phyloP scores from a whole-genome alignment of 2,329 filamentous ascomycete species.

The Colletotrichum viniferum region DNA sequence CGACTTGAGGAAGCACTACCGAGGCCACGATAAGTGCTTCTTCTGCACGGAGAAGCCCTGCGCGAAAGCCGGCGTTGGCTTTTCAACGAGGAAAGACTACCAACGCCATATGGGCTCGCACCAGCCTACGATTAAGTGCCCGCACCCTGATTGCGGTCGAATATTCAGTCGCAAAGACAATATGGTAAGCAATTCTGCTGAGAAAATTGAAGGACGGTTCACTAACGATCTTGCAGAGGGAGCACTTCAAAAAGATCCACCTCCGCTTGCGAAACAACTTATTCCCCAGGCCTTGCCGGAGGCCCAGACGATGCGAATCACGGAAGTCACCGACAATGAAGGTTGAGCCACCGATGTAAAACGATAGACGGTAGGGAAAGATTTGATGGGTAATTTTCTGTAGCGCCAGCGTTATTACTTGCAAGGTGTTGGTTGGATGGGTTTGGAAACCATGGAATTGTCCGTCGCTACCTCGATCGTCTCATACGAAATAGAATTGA shows the following conservation, averaged over 20 bases:
- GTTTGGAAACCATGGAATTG: not conserved
- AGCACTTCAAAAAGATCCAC: conserved; percentile 10
- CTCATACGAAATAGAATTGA: not conserved
- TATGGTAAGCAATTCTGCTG: not conserved
- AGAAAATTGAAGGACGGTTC: rapidly evolving
- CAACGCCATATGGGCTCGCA: conserved; percentile 9
- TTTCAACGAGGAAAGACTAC: conserved; percentile 4
- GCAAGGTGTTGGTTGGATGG: not conserved
- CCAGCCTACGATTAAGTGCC: not conserved
- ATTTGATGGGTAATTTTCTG: not conserved
- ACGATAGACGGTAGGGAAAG: not conserved
- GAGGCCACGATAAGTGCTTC: conserved; percentile 7
- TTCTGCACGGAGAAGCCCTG: conserved; percentile 9
- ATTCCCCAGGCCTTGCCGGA: not conserved
- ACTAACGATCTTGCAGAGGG: not conserved
- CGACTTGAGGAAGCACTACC: conserved; percentile 6
- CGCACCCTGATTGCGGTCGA: not conserved
- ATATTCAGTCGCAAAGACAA: conserved; percentile 10
- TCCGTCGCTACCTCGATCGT: not conserved
- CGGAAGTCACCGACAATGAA: not conserved
- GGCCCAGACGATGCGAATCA: not conserved
- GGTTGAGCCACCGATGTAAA: not conserved
- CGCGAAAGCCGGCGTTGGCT: not conserved
- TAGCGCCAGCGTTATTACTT: not conserved
- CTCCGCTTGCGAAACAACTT: not conserved